Evolutionary conservation across 306 rosid genomes (phyloP).

Genomic region (Hylodesmum podocarpum): DNA sequence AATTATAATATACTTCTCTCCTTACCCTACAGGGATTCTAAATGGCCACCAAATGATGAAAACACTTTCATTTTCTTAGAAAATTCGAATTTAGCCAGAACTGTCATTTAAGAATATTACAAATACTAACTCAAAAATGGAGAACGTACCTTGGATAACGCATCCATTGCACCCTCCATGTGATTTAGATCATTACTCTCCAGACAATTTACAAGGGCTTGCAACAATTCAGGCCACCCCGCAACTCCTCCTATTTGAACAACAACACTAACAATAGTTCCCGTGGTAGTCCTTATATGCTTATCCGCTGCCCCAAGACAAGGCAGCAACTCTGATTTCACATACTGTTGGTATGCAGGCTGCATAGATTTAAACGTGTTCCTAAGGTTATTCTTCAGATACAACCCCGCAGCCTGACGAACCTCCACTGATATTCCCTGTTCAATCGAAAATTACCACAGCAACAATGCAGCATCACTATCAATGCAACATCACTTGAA

Average conservation of each 20-base stretch:
- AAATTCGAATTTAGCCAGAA: conserved; percentile 3
- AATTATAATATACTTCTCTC: not conserved
- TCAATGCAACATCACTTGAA: not conserved
- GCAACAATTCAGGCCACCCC: conserved; percentile 97
- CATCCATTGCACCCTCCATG: conserved; percentile 99
- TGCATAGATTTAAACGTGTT: conserved; percentile 55
- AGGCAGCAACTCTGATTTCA: conserved; percentile 92
- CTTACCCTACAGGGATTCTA: not conserved
- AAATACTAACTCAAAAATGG: not conserved
- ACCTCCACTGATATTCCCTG: conserved; percentile 90
- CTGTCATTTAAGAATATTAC: conserved; percentile 3
- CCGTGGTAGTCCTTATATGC: conserved; percentile 88
- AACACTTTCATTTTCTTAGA: conserved; percentile 9
- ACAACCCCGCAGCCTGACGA: conserved; percentile 95
- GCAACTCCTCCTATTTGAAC: conserved; percentile 79
- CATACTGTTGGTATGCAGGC: conserved; percentile 76
- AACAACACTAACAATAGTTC: conserved; percentile 81
- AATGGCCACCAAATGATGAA: not conserved
- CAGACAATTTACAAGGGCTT: conserved; percentile 86
- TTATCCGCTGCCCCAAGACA: conserved; percentile 90
- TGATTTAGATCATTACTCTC: conserved; percentile 87
- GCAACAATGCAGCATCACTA: conserved; percentile 21
- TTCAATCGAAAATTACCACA: conserved; percentile 27
- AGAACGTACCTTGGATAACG: conserved; percentile 81
- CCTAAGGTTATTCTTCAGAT: conserved; percentile 86